Base-by-base conservation (phyloP, 306 rosid species). In the Prunus padus region DNA sequence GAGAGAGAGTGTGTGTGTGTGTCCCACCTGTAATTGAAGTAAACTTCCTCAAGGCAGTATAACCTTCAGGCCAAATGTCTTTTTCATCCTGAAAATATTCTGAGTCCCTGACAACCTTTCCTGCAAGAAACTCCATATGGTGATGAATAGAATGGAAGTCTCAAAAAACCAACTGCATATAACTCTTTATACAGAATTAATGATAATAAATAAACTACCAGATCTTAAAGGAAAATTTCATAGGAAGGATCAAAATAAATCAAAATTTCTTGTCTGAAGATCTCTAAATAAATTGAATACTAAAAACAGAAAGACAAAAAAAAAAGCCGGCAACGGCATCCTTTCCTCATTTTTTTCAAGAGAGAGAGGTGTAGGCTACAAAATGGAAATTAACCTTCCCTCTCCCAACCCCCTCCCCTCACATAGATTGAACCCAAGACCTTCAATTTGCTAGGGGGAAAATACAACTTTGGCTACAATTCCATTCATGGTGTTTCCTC, bases 61-160 rank as follows among this genome's bases (percentile, higher is more conserved):
- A 95, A 52, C 98, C 98, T 86, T 95, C 96, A 11, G 98, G 97
- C 93, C 98, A 95, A 82, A 92, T 81, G 62, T 72, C 80, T 65
- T 71, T 84, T 72, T 88, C 90, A 72, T 90, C 91, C 57, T 76
- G 81, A 72, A 92, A 93, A 83, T 80, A 84, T 65, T 87, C 70
- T n/a, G 95, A 89, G 70, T 88, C 91, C 72, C 87, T 79, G 68
- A 86, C 97, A 74, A 90, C 81, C 81, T 86, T 95, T 79, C 98
- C 98, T 95, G 96, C 56, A 80, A 81, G 50, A 72, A 56, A 57
- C 64, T 80, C 64, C 7, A 69, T 52, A 71, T 42, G 52, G 37
- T 11, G 65, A 33, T 79, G 61, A 71, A 78, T 66, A 73, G 67
- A 75, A 73, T 62, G 71, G 66, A 26, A 25, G 23, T 69, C 47